These are phyloP conservation scores for Parathielavia appendiculata DNA, from an alignment of 495 filamentous ascomycete species.

Conservation along the genomic window DNA sequence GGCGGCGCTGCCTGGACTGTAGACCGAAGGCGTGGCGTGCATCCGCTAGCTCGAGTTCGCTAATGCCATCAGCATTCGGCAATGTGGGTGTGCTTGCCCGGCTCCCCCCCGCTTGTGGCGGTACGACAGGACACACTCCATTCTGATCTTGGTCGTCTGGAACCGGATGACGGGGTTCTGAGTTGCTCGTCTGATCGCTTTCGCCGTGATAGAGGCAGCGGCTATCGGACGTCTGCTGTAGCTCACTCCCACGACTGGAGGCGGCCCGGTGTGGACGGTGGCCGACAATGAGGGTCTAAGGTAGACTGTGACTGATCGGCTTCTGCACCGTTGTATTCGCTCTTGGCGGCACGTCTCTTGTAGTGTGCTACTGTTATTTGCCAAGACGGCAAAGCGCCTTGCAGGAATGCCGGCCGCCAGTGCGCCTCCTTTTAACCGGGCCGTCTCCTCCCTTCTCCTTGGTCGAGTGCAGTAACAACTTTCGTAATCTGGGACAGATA, in stretches of 20 bases:
- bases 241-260: slow-evolving; percentile 8
- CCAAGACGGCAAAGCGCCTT: too few relatives aligned
- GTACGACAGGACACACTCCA: background rate
- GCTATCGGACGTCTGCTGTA: slow-evolving; percentile 7
- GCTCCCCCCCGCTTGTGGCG: too few relatives aligned
- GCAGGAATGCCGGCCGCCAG: background rate
- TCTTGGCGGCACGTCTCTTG: slow-evolving; percentile 1
- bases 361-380: background rate
- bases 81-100: too few relatives aligned
- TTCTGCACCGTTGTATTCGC: background rate
- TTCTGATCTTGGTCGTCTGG: background rate
- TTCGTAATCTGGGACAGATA: too few relatives aligned
- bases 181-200: slow-evolving; percentile 7
- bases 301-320: slow-evolving; percentile 15
- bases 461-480: too few relatives aligned
- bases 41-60: background rate
- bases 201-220: background rate
- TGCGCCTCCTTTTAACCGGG: too few relatives aligned
- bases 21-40: background rate
- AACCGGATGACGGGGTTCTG: slow-evolving; percentile 2
- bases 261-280: slow-evolving; percentile 14
- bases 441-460: too few relatives aligned
- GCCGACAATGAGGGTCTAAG: background rate
- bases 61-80: too few relatives aligned
- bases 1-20: slow-evolving; percentile 18